Percentiles rank a stretch among this genome's conserved stretches.
phyloP scores from a whole-genome alignment of 2,329 filamentous ascomycete species.

The Myriangium duriaei region DNA sequence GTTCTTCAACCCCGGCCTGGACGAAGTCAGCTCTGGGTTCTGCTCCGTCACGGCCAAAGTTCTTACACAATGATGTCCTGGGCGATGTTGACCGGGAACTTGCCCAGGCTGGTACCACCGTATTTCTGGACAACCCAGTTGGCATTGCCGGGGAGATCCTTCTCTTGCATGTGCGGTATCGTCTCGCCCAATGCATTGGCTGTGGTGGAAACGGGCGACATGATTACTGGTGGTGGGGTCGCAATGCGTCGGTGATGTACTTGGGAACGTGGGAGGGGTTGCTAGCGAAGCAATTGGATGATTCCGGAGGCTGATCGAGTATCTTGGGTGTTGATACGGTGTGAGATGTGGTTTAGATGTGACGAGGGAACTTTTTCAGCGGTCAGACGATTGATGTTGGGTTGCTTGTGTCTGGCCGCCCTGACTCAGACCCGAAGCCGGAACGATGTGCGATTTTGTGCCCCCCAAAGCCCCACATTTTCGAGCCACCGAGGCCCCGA shows the following conservation, averaged over 20 bases:
- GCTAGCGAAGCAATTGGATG: no score
- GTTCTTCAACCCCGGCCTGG: slow-evolving; percentile 41
- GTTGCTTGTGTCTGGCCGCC: no score
- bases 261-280: not conserved
- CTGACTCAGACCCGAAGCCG: no score
- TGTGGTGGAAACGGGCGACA: slow-evolving; percentile 12
- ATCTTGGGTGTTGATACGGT: no score
- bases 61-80: slow-evolving; percentile 49
- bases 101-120: slow-evolving; percentile 88
- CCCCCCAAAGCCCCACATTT: no score
- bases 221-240: slow-evolving; percentile 6
- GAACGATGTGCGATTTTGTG: no score
- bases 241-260: slow-evolving; percentile 1
- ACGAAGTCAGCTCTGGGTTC: slow-evolving; percentile 11
- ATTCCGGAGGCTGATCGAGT: no score
- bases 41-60: not conserved
- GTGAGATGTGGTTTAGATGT: no score
- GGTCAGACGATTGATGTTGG: no score
- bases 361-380: no score
- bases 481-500: no score
- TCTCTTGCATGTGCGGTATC: slow-evolving; percentile 32
- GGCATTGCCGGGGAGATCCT: slow-evolving; percentile 35
- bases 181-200: slow-evolving; percentile 17
- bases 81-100: slow-evolving; percentile 57
- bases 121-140: slow-evolving; percentile 89